Conservation (phyloP, 2,329 filamentous ascomycete genomes). For the Phoma sp. region DNA sequence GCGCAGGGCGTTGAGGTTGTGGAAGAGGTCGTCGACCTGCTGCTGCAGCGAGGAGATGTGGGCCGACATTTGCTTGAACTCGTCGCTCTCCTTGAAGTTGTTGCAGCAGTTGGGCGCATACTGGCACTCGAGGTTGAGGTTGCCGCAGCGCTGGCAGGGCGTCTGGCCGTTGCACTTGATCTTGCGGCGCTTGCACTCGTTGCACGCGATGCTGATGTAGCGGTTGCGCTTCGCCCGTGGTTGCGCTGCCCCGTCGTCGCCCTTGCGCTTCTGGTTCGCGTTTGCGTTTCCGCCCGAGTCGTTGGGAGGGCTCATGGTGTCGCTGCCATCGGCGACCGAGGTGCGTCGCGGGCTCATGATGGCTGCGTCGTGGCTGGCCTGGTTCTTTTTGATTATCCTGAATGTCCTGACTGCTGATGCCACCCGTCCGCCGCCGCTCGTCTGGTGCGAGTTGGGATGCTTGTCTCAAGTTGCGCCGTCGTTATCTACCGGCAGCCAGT, state of each 20-base stretch:
- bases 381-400: neutral
- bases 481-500: neutral
- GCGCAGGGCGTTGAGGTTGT: constrained; percentile 72
- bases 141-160: constrained; percentile 70
- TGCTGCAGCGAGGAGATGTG: constrained; percentile 80
- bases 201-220: constrained; percentile 72
- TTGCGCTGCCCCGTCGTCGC: constrained; percentile 52
- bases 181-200: constrained; percentile 70
- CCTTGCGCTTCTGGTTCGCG: constrained; percentile 51
- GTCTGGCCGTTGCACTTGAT: constrained; percentile 73
- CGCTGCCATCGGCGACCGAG: constrained; percentile 30
- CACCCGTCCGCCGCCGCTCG: constrained; percentile 8
- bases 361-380: neutral
- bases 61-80: constrained; percentile 81
- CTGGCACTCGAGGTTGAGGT: constrained; percentile 67
- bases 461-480: neutral
- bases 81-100: constrained; percentile 91
- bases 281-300: constrained; percentile 40
- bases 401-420: neutral
- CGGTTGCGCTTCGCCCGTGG: constrained; percentile 68
- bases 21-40: constrained; percentile 79
- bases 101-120: constrained; percentile 75
- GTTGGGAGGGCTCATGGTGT: constrained; percentile 43
- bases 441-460: neutral
- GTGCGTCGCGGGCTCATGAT: constrained; percentile 15